Base-by-base conservation (phyloP, 345 rosid genomes). In the Eutrema yunnanense region DNA sequence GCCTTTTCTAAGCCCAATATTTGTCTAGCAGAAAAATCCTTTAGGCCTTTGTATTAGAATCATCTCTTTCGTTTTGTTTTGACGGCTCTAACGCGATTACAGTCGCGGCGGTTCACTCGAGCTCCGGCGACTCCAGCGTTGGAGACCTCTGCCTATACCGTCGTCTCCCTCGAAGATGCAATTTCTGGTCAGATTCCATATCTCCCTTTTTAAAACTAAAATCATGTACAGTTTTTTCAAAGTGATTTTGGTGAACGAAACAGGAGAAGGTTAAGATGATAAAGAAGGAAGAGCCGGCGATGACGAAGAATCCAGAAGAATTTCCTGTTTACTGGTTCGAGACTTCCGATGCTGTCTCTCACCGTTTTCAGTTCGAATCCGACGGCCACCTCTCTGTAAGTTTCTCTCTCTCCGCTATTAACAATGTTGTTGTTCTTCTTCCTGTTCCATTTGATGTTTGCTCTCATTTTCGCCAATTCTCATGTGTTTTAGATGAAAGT, bases 341-440 rank as follows among this genome's bases (percentile, higher is more conserved):
- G 62, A 88, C 85, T n/a, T 80, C 92, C 0, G 92, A 83, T 36
- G 78, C 97, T 16, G 82, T 90, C 54, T 83, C 91, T 51, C 90
- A 82, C 37, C 85, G 81, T 42, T 95, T 77, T 72, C 84, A 86
- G 11, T 95, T 95, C 74, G 85, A 87, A 61, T 80, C 86, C 75
- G 84, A 77, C 7, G 97, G 99, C 37, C 81, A 65, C 16, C 90
- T 95, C 80, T 87, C 98, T 11, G 97, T 92, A 64, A 77, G 26
- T 22, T 22, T 22, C 2, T 22, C 26, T 19, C 22, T 19, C 22
- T 19, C 22, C 0, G 22, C 22, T 19, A 19, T 19, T 22, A 22
- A 22, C 11, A 65, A 32, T 37, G 32, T 33, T 65, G 46, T 65
- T 33, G 7, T 43, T 34, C 27, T 19, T 19, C 19, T 34, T 43